phyloP scores from a whole-genome alignment of 2,329 filamentous ascomycete species.

The Mariannaea elegans region DNA sequence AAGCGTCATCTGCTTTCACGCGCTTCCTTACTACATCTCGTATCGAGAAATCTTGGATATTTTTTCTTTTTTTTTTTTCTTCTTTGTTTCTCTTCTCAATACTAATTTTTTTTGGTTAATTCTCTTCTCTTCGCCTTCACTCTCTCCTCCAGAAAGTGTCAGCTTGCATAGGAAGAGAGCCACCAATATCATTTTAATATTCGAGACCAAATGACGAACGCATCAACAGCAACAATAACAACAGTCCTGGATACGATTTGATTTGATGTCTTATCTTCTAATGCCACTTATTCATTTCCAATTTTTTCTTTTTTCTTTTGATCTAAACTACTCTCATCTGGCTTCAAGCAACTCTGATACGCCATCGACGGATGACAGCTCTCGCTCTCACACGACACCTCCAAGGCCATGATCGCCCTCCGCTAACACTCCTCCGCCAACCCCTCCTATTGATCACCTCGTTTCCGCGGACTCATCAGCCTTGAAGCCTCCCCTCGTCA shows the following conservation, averaged over 20 bases:
- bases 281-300: neutral
- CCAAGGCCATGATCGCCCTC: slow-evolving; percentile 18
- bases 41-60: neutral
- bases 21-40: neutral
- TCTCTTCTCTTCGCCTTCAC: neutral
- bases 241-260: neutral
- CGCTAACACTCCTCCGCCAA: slow-evolving; percentile 1
- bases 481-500: neutral
- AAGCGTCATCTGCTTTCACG: neutral
- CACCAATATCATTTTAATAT: neutral
- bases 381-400: neutral
- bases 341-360: neutral
- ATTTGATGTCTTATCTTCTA: neutral
- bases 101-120: no score
- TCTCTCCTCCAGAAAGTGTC: neutral
- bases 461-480: neutral
- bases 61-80: no score
- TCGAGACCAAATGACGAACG: neutral
- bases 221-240: no score
- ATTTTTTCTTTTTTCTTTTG: neutral
- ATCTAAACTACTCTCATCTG: neutral
- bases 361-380: slow-evolving; percentile 4
- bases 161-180: neutral
- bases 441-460: neutral
- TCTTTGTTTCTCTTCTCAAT: neutral